Base-by-base conservation (phyloP, 495 filamentous ascomycete species). In the Copromyces sp. region DNA sequence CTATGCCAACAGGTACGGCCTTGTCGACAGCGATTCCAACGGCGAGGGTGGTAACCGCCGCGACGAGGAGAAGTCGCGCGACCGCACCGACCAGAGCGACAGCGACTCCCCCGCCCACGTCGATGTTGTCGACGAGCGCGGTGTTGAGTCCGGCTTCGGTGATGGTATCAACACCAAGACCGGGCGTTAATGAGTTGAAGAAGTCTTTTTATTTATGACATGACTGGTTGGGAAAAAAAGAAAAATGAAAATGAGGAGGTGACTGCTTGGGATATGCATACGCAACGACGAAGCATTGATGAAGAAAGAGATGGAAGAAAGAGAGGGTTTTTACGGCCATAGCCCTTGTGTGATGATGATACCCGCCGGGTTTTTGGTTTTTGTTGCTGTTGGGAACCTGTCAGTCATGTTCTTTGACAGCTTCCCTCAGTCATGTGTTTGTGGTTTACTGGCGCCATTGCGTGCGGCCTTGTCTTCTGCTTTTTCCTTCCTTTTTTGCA, bases 1-100 rank as follows among this genome's bases (percentile, higher is more conserved):
- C 69, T 88, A 90, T 75, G 89, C 88, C 12, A 75, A 85, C 41
- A 83, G 85, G 75, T 92, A 92, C 75, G 90, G 90, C 9, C 87
- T 90, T 16, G 77, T 85, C 16, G 75, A 72, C 17, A 14, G 14
- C 17, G 29, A 59, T 1, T 41, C 68, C 3, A 71, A 20, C 20
- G 40, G 69, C 39, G 71, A 44, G 16, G 70, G 69, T 8, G 20
- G 69, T 16, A 72, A 38, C 16, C 17, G 61, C 2, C 59, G 44
- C n/a, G 72, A 68, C 44, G 69, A 71, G 42, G 73, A 76, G 71
- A 68, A 76, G 69, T 39, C 71, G 3, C 37, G 68, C 41, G 32
- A 53, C 40, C 68, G 40, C 35, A 42, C 39, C 42, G 42, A 41
- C 17, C 45, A 37, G 20, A 73, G 72, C 29, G 53, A 68, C n/a